Percentiles rank a stretch among this genome's conserved stretches.
Evolutionary conservation across 805 yeast genomes (phyloP).

Genomic region (Teunomyces funiuensis): DNA sequence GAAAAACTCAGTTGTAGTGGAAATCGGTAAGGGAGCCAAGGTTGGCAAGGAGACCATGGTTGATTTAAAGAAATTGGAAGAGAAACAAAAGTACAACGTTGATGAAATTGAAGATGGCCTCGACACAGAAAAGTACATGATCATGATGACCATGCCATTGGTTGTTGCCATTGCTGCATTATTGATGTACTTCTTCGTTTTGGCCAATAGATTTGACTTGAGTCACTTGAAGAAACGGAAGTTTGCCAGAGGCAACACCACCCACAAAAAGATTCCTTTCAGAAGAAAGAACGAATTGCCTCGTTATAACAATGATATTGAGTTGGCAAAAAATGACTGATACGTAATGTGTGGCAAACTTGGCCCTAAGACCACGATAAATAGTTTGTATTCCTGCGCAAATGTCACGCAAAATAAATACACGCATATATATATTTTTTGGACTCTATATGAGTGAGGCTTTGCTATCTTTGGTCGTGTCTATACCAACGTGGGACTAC

Average conservation of each 20-base stretch:
- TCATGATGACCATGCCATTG: slow-evolving; percentile 68
- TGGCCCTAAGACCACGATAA: too few relatives aligned
- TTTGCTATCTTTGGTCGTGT: background rate
- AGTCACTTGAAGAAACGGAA: slow-evolving; percentile 35
- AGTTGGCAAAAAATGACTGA: slow-evolving; percentile 15
- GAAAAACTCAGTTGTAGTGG: slow-evolving; percentile 42
- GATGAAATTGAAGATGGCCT: slow-evolving; percentile 46
- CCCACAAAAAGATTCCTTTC: slow-evolving; percentile 32
- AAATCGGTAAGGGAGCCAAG: slow-evolving; percentile 51
- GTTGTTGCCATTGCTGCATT: slow-evolving; percentile 59
- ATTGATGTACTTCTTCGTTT: slow-evolving; percentile 63
- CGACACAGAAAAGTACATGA: slow-evolving; percentile 57
- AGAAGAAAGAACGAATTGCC: slow-evolving; percentile 32
- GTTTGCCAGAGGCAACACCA: slow-evolving; percentile 23
- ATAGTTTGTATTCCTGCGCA: too few relatives aligned
- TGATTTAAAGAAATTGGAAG: slow-evolving; percentile 42
- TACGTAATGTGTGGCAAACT: too few relatives aligned
- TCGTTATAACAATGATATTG: slow-evolving; percentile 25
- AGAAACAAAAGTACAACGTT: slow-evolving; percentile 26
- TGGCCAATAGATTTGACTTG: slow-evolving; percentile 51
- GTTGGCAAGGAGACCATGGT: slow-evolving; percentile 49
- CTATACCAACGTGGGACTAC: background rate
- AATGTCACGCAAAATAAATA: too few relatives aligned
- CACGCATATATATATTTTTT: too few relatives aligned
- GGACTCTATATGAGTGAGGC: too few relatives aligned